Evolutionary conservation across 352 stramenopile genomes (phyloP), one percentile per base, ranked within the genome.

Genomic region (Globisporangium sylvaticum): DNA sequence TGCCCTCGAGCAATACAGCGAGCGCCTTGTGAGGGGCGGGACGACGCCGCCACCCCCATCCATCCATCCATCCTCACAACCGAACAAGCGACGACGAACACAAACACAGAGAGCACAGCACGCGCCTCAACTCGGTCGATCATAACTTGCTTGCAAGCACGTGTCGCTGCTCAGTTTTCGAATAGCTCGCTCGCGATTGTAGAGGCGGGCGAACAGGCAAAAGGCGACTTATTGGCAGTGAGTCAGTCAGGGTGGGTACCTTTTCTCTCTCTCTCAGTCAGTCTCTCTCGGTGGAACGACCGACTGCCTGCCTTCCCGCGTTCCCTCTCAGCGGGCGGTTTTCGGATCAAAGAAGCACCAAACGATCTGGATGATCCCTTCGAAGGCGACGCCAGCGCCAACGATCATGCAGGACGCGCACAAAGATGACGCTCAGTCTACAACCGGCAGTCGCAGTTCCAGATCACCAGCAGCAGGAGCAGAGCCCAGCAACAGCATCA

Each of bases 331-430:
- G 39, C 37, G 24, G 32, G 7, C 29, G 3, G 20, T 3, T 58
- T 58, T 29, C 52, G 52, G 3, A 58, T 31, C 22, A 48, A 58
- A 58, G 14, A 58, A 63, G 24, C 14, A 42, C 7, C 29, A 31
- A 22, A 58, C 25, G 27, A 27, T 27, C 52, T 53, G 48, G 61
- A 67, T 67, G 62, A 55, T 62, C 54, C 53, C 37, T 62, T 56
- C 14, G 29, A 44, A 25, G 29, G 9, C 29, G 1, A 68, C 22
- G 27, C 7, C 22, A 27, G 27, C 8, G 27, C 22, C 24, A 3
- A 31, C 37, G n/a, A 42, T 58, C 42, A 63, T 68, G 63, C 54
- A 68, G n/a, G 15, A 54, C 32, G 15, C 27, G 29, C n/a, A 58
- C 54, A 68, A 68, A 58, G 42, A 61, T 39, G 54, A 25, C 37